These are phyloP conservation scores for Scheffersomyces ergatensis DNA, from an alignment of 805 yeast genomes.

Conservation along the genomic window DNA sequence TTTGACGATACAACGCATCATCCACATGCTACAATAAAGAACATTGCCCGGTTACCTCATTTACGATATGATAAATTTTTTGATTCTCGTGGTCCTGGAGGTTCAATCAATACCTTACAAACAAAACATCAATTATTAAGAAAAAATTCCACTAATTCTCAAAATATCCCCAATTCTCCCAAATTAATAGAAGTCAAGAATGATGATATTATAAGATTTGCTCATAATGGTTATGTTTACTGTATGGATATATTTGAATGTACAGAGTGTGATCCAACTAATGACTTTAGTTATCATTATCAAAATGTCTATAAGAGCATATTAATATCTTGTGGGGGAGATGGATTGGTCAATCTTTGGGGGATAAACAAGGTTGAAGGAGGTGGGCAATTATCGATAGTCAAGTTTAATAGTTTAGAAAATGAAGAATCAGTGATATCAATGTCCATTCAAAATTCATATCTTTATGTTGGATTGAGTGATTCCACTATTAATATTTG, in stretches of 20 bases:
- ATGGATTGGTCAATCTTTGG: slow-evolving; percentile 87
- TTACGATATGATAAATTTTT: slow-evolving; percentile 79
- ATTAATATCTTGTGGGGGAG: slow-evolving; percentile 73
- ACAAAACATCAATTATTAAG: slow-evolving; percentile 20
- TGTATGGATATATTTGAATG: slow-evolving; percentile 45
- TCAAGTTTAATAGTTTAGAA: slow-evolving; percentile 40
- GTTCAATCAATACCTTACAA: slow-evolving; percentile 36
- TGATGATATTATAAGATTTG: slow-evolving; percentile 67
- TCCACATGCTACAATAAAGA: slow-evolving; percentile 5
- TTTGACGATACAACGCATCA: slow-evolving; percentile 1
- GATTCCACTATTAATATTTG: slow-evolving; percentile 77
- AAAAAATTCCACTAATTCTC: slow-evolving; percentile 10
- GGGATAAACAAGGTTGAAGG: slow-evolving; percentile 20
- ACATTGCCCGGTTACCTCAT: slow-evolving; percentile 41
- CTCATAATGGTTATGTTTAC: slow-evolving; percentile 90
- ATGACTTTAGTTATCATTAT: slow-evolving; percentile 14
- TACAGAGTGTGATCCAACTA: slow-evolving; percentile 7
- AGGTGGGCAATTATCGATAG: slow-evolving; percentile 9
- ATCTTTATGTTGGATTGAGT: slow-evolving; percentile 78
- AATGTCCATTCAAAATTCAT: slow-evolving; percentile 60
- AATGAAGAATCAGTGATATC: slow-evolving; percentile 73
- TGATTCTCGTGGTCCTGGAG: slow-evolving; percentile 87
- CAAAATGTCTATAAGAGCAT: slow-evolving; percentile 14
- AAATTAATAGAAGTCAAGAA: slow-evolving; percentile 64
- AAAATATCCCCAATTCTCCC: slow-evolving; percentile 1